Base-by-base conservation (phyloP, 129 eudicot species). In the Lonicera japonica region DNA sequence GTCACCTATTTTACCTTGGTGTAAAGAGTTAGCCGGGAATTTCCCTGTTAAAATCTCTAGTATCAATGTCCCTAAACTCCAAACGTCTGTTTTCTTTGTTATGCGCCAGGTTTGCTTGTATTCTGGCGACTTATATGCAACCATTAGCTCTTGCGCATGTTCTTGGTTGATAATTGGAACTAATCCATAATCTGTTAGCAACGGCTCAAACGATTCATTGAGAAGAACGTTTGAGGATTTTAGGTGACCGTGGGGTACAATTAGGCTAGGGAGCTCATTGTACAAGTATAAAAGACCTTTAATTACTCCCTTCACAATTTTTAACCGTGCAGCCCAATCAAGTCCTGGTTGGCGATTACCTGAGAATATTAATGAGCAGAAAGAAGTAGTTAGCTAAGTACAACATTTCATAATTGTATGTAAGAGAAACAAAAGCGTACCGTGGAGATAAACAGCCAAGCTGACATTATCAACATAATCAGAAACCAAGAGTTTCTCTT, bases 291-390 rank as follows among this genome's bases (percentile, higher is more conserved):
- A 51, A 23, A 78, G 61, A 34, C 79, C 83, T 61, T 54, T 69
- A 0, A 75, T 71, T 14, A 73, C 75, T 51, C 83, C 83, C 68
- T 78, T 78, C 3, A 78, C 61, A 58, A 73, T 73, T 17, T 54
- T 78, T 46, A 78, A 53, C 53, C 83, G 69, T 17, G 29, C 73
- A 56, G 50, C 43, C 83, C 83, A 78, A 18, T 47, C 67, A 16
- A 64, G 79, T 22, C 68, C 53, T 16, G 70, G 64, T 29, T 43
- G 13, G 1, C 50, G 50, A 8, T 10, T 80, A 17, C 84, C 90
- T 83, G 79, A 76, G 57, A 61, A 29, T 29, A 29, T 29, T 1
- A 1, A 29, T 29, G 6, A 1, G 36, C 36, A 29, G 36, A 2
- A 29, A 29, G 36, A 29, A 29, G 36, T 43, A 43, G 50, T 43